A percentile compares a stretch with the other conserved stretches of the same genome.
Evolutionary conservation across 164 flowering plant genomes (phyloP).

Genomic region (Vitis rotundifolia): DNA sequence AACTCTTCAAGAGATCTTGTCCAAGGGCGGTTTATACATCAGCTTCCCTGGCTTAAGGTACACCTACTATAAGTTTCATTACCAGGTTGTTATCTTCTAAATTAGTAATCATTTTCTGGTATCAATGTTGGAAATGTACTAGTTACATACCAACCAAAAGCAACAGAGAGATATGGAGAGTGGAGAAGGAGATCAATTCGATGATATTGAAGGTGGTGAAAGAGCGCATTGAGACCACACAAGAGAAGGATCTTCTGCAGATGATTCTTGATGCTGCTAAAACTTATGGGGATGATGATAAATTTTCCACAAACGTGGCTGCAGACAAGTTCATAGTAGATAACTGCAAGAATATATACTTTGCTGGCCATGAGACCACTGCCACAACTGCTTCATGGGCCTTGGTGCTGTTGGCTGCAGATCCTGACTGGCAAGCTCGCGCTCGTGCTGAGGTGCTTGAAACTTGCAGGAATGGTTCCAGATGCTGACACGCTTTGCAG

Average conservation of each 20-base stretch:
- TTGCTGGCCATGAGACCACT: constrained; percentile 61
- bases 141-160: constrained; percentile 37
- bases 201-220: constrained; percentile 35
- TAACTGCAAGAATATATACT: constrained; percentile 60
- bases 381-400: constrained; percentile 55
- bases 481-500: constrained; percentile 35
- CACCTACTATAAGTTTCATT: no score
- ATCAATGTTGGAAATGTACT: background rate
- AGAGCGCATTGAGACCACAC: constrained; percentile 18
- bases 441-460: constrained; percentile 50
- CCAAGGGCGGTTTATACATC: constrained; percentile 3
- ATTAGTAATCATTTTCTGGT: background rate
- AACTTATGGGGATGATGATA: constrained; percentile 14
- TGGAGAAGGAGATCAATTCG: constrained; percentile 41
- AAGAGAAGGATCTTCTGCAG: constrained; percentile 48
- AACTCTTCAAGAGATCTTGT: constrained; percentile 22
- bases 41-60: constrained; percentile 32
- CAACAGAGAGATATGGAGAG: constrained; percentile 37
- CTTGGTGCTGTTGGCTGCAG: constrained; percentile 43
- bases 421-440: constrained; percentile 60
- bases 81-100: background rate
- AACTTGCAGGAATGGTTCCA: constrained; percentile 30
- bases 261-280: constrained; percentile 45
- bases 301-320: constrained; percentile 3
- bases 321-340: constrained; percentile 44